phyloP scores from a whole-genome alignment of 768 basidiomycete species.

The Cantharellus anzutake region DNA sequence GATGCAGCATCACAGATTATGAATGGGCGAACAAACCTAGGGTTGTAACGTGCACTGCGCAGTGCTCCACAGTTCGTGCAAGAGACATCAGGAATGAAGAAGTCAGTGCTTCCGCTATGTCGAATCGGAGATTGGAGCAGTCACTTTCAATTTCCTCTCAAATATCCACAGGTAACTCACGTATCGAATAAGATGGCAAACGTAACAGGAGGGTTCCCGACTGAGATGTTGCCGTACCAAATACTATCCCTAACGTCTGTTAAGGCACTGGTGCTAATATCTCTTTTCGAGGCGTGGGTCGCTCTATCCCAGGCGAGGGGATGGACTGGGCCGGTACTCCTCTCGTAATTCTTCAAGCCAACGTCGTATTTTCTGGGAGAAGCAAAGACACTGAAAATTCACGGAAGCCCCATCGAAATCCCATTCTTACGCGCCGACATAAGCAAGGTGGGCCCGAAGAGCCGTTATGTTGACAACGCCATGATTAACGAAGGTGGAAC shows the following conservation, averaged over 20 bases:
- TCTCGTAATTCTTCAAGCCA: neutral
- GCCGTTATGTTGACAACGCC: neutral
- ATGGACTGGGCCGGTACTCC: neutral
- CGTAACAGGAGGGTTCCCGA: slow-evolving; percentile 4
- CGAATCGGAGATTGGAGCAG: neutral
- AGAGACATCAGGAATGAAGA: slow-evolving; percentile 18
- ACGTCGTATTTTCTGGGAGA: slow-evolving; percentile 1
- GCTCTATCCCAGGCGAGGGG: neutral
- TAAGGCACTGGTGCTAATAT: neutral
- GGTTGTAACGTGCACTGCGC: slow-evolving; percentile 15
- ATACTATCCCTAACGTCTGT: neutral
- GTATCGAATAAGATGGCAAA: slow-evolving; percentile 8
- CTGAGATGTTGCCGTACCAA: neutral
- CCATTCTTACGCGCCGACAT: neutral
- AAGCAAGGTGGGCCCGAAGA: neutral
- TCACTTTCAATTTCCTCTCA: neutral
- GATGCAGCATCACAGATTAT: neutral
- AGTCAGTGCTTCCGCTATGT: slow-evolving; percentile 9
- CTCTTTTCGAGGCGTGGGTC: neutral
- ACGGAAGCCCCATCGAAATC: no score
- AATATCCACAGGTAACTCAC: neutral
- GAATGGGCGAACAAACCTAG: slow-evolving; percentile 17
- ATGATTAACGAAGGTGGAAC: neutral
- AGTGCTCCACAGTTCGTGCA: slow-evolving; percentile 13
- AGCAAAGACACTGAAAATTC: neutral